phyloP scores from a whole-genome alignment of 805 yeast genomes.

The Cyberlindnera lachancei region DNA sequence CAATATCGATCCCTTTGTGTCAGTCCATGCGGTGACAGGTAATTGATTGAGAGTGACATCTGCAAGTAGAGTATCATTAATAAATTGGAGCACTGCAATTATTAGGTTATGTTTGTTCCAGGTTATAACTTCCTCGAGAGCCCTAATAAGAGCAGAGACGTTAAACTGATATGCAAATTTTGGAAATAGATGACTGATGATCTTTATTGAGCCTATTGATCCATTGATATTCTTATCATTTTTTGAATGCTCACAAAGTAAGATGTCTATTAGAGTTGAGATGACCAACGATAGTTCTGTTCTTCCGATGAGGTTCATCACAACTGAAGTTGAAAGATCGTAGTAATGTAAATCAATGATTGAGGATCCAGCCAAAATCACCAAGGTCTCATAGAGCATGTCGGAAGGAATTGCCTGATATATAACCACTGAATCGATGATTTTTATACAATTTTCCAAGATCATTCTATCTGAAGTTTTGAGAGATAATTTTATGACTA shows the following conservation, averaged over 20 bases:
- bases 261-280: constrained; percentile 11
- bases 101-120: constrained; percentile 33
- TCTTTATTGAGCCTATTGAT: constrained; percentile 33
- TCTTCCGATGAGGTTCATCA: constrained; percentile 27
- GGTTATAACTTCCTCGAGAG: constrained; percentile 25
- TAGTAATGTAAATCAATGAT: constrained; percentile 29
- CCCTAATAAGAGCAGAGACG: constrained; percentile 26
- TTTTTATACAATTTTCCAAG: constrained; percentile 29
- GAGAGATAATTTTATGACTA: constrained; percentile 30
- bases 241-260: constrained; percentile 9
- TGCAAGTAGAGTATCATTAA: constrained; percentile 32
- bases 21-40: constrained; percentile 30
- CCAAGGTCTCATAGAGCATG: constrained; percentile 30
- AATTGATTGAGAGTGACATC: constrained; percentile 24
- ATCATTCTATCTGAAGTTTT: constrained; percentile 32
- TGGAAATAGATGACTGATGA: constrained; percentile 28
- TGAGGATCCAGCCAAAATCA: constrained; percentile 39
- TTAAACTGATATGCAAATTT: constrained; percentile 20
- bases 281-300: constrained; percentile 9
- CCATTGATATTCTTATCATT: constrained; percentile 22
- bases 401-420: constrained; percentile 40
- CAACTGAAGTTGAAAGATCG: constrained; percentile 30
- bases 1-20: constrained; percentile 13
- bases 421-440: constrained; percentile 36
- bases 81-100: constrained; percentile 32